A percentile compares a stretch with the other conserved stretches of the same genome.
These are phyloP conservation scores for Pistacia vera DNA, from an alignment of 345 rosid genomes.

Conservation along the genomic window DNA sequence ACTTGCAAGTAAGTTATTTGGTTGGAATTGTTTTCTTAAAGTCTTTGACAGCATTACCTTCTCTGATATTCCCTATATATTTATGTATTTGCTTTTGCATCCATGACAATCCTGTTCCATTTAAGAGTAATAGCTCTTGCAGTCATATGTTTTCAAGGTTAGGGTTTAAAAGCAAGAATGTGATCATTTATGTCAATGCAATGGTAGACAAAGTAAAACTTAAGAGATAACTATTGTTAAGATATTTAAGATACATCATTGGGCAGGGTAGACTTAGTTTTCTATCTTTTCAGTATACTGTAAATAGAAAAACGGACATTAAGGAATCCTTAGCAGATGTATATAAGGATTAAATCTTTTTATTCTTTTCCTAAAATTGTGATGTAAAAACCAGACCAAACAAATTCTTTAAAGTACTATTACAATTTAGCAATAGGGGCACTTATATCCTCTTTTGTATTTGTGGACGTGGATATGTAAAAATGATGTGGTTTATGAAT, in stretches of 20 bases:
- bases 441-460: background rate
- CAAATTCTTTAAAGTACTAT: too few species aligned
- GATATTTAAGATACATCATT: background rate
- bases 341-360: too few species aligned
- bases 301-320: too few species aligned
- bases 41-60: background rate
- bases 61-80: background rate
- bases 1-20: slow-evolving; percentile 52
- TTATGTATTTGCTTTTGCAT: background rate
- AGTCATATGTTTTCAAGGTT: background rate
- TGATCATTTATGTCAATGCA: background rate
- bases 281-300: background rate
- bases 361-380: too few species aligned
- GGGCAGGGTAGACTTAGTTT: background rate
- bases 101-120: background rate
- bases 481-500: background rate
- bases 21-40: slow-evolving; percentile 10
- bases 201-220: background rate
- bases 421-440: too few species aligned
- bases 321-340: too few species aligned
- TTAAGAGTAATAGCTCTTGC: background rate
- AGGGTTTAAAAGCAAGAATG: background rate
- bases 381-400: too few species aligned
- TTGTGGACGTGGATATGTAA: background rate
- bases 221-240: background rate